Base-by-base conservation (phyloP, 352 stramenopile genomes). In the Pythium vanterpoolii region DNA sequence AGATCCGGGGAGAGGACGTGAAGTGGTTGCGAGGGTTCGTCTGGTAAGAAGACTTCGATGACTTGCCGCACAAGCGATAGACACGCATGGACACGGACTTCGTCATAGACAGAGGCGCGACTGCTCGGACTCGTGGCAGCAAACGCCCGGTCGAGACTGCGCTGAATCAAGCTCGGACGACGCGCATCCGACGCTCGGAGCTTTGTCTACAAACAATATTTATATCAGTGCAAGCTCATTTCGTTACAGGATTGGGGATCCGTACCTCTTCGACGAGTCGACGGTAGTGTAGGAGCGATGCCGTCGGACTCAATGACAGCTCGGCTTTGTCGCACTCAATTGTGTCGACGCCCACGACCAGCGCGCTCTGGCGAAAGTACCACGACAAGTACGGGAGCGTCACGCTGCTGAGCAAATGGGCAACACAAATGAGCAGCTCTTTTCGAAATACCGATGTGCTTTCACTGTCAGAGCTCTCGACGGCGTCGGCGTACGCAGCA, bases 401-500 rank as follows among this genome's bases (percentile, higher is more conserved):
- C 14, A 90, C 77, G 30, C 69, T 85, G 60, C 72, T 83, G 11
- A 90, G 62, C 27, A 90, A 55, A 45, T 90, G 79, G 2, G 64
- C 73, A 4, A 88, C 68, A 27, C 76, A 90, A n/a, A 83, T 61
- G 28, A 89, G 58, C 42, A 89, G 57, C 50, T 90, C 81, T 45
- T 84, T 87, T 30, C 76, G 67, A 3, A 88, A 69, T 38, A 83
- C 68, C 26, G 64, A 56, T 2, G 47, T 33, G 40, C 39, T n/a
- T 1, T 68, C 27, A 30, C 27, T 14, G 11, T 56, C 38, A 13
- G 8, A 0, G 19, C 0, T 50, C 9, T 65, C 30, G 19, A 56
- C 11, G n/a, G 16, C 3, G 19, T 64, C 56, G 5, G 38, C 49
- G 1, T 7, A 28, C 47, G 39, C 42, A 67, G 49, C 59, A 50